Evolutionary conservation across 257 asterid species (phyloP).

Genomic region (Nicotiana tabacum): DNA sequence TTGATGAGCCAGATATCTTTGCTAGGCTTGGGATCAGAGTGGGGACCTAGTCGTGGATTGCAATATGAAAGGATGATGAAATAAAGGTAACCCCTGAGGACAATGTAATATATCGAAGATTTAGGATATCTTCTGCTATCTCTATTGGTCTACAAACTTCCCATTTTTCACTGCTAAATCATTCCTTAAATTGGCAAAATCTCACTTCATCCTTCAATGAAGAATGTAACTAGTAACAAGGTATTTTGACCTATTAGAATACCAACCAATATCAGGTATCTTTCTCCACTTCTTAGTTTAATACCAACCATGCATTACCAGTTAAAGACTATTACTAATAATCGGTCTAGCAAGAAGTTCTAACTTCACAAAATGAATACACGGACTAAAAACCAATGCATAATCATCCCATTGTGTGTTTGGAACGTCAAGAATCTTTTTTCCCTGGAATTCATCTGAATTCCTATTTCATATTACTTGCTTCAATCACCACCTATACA

Average conservation of each 20-base stretch:
- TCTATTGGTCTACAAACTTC: not conserved
- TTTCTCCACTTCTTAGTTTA: not conserved
- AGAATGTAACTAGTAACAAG: not conserved
- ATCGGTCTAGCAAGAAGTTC: not conserved
- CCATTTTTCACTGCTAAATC: not conserved
- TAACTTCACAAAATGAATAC: not conserved
- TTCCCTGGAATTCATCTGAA: not conserved
- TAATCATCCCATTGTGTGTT: not conserved
- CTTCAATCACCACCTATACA: not conserved
- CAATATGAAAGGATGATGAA: not conserved
- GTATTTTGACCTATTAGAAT: not conserved
- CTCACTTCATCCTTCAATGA: not conserved
- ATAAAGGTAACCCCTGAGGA: not conserved
- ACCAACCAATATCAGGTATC: not conserved
- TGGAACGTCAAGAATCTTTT: not conserved
- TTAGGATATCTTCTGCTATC: not conserved
- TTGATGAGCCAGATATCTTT: not conserved
- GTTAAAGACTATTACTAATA: not conserved
- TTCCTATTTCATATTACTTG: not conserved
- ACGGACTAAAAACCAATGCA: not conserved
- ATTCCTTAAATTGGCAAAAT: not conserved
- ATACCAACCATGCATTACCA: not conserved
- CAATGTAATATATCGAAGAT: not conserved
- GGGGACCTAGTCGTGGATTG: not conserved
- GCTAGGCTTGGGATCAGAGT: not conserved